Base-by-base conservation (phyloP, 306 rosid species). In the Lathyrus aphaca region DNA sequence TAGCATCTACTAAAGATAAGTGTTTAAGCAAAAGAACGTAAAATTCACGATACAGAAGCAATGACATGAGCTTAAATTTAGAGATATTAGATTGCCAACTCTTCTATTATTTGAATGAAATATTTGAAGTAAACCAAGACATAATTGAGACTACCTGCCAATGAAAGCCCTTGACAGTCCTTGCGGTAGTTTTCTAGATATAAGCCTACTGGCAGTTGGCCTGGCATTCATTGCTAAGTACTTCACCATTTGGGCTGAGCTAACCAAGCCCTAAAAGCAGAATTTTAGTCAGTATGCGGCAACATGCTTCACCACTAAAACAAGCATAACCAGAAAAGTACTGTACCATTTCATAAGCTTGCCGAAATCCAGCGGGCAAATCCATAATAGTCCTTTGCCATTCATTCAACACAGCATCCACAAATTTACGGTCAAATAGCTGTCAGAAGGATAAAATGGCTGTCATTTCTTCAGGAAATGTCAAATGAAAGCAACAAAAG, bases 211-310 rank as follows among this genome's bases (percentile, higher is more conserved):
- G 42, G 88, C 76, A 19, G 97, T 95, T 66, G 97, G 99, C 83
- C 97, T 86, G 55, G 99, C 96, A 79, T 95, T 89, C 72, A 85
- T 89, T 73, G 97, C 86, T 46, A 95, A 84, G 63, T 77, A 83
- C 68, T 55, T 91, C 19, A 95, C 99, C 97, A 95, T 91, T 82
- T 95, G 96, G 62, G 99, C 92, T 6, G 99, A 95, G 88, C 99
- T 95, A 63, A 95, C 95, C 88, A 95, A 77, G 15, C 99, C 99
- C 97, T 95, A 83, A 37, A 82, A 54, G 37, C 58, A 71, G 73
- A 37, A 64, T 46, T 25, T 77, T 19, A 60, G 69, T 88, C 80
- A 82, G 86, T 32, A 75, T 55, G 46, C 5, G n/a, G 73, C 58
- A 40, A 56, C 10, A 77, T 17, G 51, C 61, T 65, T 42, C 45